Conservation (phyloP, 306 rosid genomes). For the Inga laurina region DNA sequence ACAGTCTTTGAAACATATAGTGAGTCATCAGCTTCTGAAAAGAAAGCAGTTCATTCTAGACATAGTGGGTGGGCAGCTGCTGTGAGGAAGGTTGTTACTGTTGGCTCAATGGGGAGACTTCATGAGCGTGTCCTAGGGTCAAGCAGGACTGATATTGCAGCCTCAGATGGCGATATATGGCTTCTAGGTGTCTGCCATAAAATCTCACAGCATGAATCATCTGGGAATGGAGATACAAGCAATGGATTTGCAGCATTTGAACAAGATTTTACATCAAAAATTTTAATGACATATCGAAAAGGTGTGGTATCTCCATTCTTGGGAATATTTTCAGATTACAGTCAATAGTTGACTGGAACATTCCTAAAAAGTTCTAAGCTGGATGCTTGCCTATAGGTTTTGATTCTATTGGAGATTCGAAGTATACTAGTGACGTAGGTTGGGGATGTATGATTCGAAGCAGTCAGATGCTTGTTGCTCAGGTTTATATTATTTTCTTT, state of each 20-base stretch:
- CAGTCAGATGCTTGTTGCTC: conserved; percentile 98
- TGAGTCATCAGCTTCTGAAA: conserved; percentile 67
- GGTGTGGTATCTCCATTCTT: conserved; percentile 47
- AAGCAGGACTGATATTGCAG: conserved; percentile 62
- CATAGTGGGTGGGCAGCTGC: conserved; percentile 78
- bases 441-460: conserved; percentile 99
- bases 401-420: conserved; percentile 74
- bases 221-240: conserved; percentile 51
- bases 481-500: conserved; percentile 49
- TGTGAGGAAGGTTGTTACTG: conserved; percentile 68
- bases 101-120: conserved; percentile 85
- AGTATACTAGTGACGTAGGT: conserved; percentile 83
- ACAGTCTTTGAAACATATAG: conserved; percentile 71
- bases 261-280: conserved; percentile 78
- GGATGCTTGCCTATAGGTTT: conserved; percentile 57
- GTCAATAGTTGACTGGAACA: conserved; percentile 6
- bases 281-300: conserved; percentile 88
- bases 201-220: conserved; percentile 53
- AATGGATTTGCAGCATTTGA: conserved; percentile 60
- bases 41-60: conserved; percentile 66
- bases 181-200: conserved; percentile 86
- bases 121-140: conserved; percentile 83
- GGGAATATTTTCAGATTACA: conserved; percentile 13
- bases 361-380: conserved; percentile 22
- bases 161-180: conserved; percentile 88